These are phyloP conservation scores for Trichomonas vaginalis DNA, from an alignment of 208 protist species.

Conservation along the genomic window DNA sequence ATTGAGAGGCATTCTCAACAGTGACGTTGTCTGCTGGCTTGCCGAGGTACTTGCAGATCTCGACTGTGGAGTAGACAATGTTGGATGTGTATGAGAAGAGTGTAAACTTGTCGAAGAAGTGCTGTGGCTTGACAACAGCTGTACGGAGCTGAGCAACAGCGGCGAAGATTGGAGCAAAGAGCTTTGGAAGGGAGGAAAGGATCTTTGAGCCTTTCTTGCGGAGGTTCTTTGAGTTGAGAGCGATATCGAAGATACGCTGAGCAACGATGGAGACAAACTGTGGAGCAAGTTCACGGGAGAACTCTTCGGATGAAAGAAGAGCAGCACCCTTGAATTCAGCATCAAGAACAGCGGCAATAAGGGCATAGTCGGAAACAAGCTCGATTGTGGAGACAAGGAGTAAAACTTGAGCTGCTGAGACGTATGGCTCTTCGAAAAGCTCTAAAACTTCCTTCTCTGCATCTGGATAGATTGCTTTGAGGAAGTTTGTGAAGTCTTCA, in stretches of 20 bases:
- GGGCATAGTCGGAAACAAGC: background rate
- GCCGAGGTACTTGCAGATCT: background rate
- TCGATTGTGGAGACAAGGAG: background rate
- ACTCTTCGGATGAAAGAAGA: background rate
- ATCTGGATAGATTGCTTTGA: background rate
- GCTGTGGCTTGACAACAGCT: background rate
- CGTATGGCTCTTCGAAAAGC: background rate
- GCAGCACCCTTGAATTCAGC: background rate
- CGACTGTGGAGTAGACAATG: background rate
- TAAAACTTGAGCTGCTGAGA: background rate
- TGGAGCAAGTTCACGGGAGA: background rate
- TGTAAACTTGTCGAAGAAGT: background rate
- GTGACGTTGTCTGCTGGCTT: background rate
- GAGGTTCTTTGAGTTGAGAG: background rate
- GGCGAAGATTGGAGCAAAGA: background rate
- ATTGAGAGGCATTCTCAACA: background rate
- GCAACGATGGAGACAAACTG: background rate
- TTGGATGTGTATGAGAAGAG: background rate
- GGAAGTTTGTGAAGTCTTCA: background rate
- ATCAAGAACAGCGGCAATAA: background rate
- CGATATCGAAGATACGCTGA: background rate
- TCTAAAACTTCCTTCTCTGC: background rate
- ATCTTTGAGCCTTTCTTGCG: background rate
- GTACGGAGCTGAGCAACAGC: background rate
- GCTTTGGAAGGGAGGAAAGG: background rate